Base-by-base conservation (phyloP, 2,329 filamentous ascomycete species). In the Colletotrichum destructivum region DNA sequence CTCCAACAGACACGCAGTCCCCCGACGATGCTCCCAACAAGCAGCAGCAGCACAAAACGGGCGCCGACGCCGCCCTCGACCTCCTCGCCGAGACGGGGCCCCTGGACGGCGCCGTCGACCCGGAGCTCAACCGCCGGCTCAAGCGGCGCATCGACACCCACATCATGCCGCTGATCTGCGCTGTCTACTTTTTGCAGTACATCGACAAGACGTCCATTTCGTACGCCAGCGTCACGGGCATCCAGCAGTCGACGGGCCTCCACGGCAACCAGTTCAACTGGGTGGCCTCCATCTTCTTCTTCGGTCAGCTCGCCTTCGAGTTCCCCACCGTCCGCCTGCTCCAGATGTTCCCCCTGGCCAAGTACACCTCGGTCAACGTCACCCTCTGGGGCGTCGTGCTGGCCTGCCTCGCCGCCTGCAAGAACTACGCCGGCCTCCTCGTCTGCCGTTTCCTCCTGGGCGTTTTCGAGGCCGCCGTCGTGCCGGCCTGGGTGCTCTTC, bases 361-460 rank as follows among this genome's bases (percentile, higher is more conserved):
- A 81, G 44, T 83, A 82, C 56, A 75, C 79, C n/a, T 80, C 81
- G 0, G 69, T 82, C 67, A 81, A 80, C 62, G 77, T 82, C 7
- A 78, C 73, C 1, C 73, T 82, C 13, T 82, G 82, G 82, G 82
- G 81, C 7, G 59, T 67, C 0, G 74, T 80, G 1, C 82, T 93
- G 1, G 84, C 86, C 66, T 91, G 89, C 77, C 91, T 92, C 76
- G 90, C 91, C 0, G 90, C 87, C 0, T 88, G 89, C 0, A 82
- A 85, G 42, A 88, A 88, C 77, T 93, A 89, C 75, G 82, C 84
- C 0, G 88, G 90, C 1, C 88, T 90, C 0, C 86, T 93, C 26
- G 89, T 89, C 0, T 87, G 93, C 44, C 88, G 92, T 0, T 91
- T 93, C 78, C 89, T 93, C 75, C 84, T 93, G 0, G 92, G 92